Evolutionary conservation across 345 rosid species (phyloP).

Genomic region (Zanthoxylum bungeanum): DNA sequence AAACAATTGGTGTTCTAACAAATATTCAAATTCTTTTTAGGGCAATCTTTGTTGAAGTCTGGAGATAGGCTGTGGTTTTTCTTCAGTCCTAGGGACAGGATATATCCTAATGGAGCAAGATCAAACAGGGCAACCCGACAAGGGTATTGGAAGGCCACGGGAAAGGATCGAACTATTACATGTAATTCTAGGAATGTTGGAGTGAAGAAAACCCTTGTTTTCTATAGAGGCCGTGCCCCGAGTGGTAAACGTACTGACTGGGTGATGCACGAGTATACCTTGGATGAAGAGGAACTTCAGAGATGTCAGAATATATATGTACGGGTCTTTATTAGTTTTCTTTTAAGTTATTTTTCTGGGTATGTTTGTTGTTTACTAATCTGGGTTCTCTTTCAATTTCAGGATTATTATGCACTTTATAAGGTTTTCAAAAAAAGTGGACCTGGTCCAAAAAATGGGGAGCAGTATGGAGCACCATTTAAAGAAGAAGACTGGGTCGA

Average conservation of each 20-base stretch:
- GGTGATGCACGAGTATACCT: conserved; percentile 93
- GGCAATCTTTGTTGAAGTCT: conserved; percentile 59
- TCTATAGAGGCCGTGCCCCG: conserved; percentile 82
- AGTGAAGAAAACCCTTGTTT: conserved; percentile 81
- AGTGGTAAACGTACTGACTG: conserved; percentile 80
- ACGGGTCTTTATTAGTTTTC: neutral
- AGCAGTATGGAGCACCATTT: conserved; percentile 94
- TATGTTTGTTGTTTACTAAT: conserved; percentile 7
- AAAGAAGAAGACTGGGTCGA: conserved; percentile 84
- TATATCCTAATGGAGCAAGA: conserved; percentile 88
- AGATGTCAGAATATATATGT: conserved; percentile 69
- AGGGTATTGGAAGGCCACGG: conserved; percentile 95
- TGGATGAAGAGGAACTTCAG: conserved; percentile 74
- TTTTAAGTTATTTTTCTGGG: neutral
- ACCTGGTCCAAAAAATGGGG: conserved; percentile 95
- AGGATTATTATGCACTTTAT: conserved; percentile 76
- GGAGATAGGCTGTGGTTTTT: conserved; percentile 96
- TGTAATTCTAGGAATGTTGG: conserved; percentile 64
- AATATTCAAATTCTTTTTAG: conserved; percentile 24
- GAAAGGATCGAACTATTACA: conserved; percentile 61
- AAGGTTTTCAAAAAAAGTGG: conserved; percentile 90
- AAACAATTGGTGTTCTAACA: conserved; percentile 9
- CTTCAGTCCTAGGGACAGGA: conserved; percentile 79
- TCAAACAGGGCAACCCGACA: conserved; percentile 67
- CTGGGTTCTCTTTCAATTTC: conserved; percentile 10